Conservation (phyloP, 2,329 filamentous ascomycete genomes). For the Calonectria honghensis region DNA sequence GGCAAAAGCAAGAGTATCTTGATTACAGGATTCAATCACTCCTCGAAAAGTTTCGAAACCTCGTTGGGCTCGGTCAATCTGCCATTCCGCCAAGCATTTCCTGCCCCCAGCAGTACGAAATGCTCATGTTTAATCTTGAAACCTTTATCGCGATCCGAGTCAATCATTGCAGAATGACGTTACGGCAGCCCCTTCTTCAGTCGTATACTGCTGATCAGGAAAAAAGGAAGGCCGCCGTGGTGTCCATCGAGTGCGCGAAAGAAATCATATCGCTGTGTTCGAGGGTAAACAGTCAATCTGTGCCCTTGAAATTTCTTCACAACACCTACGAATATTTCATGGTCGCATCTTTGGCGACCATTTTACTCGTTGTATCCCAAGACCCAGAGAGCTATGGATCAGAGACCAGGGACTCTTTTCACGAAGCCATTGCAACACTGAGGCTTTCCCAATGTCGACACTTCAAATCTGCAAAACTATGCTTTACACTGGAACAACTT, state of each 20-base stretch:
- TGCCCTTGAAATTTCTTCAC: background rate
- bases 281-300: background rate
- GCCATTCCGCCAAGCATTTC: background rate
- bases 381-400: background rate
- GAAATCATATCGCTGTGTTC: background rate
- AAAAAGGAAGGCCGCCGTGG: background rate
- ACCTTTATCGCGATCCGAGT: background rate
- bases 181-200: background rate
- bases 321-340: background rate
- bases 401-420: background rate
- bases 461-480: background rate
- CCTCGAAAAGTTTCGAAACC: background rate
- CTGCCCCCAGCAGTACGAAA: background rate
- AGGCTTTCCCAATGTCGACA: background rate
- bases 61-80: background rate
- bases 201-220: background rate
- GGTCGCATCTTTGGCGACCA: background rate
- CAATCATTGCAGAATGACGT: background rate
- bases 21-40: background rate
- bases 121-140: background rate
- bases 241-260: background rate
- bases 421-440: background rate
- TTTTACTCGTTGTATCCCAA: background rate
- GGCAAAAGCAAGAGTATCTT: background rate
- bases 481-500: background rate